Evolutionary conservation across 2,329 filamentous ascomycete species (phyloP), one percentile per base, ranked within the genome.

Genomic region (Thermoascus crustaceus): DNA sequence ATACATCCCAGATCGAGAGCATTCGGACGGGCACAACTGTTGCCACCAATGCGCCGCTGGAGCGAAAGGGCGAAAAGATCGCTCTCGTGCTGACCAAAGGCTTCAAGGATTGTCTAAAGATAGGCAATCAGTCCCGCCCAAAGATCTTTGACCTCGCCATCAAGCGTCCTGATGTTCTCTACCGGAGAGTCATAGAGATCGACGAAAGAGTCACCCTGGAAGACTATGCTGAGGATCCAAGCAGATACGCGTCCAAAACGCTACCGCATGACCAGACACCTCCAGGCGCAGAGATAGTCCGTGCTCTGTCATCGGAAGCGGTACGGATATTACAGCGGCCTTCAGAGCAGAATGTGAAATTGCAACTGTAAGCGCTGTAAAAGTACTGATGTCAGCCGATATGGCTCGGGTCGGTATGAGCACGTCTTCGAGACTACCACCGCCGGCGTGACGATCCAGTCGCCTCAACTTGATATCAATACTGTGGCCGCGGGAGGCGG

Each of bases 21-120:
- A 94, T 95, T 56, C 81, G 88, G 31, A 95, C 95, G 88, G 88
- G 88, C 29, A 95, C 88, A 1, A 95, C 88, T 0, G 87, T 95
- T 8, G 88, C 88, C 7, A 95, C 88, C 1, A 95, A 95, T 58
- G 88, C 88, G 0, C 64, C 95, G 37, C 71, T 95, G 2, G 88
- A 95, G 61, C 72, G 88, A 39, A 94, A 94, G 60, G 88, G 88
- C 31, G 87, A 94, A 64, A 78, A 77, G 48, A 89, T 91, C 54
- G 87, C 85, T 9, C 73, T 95, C 60, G 77, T 94, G 1, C 85
- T 93, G 7, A 94, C 85, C 1, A 80, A 79, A 46, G 88, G 88
- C 0, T 94, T 94, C 68, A 80, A 78, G 47, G 87, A 95, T 58
- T 93, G 85, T 48, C 67, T 94, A 16, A 74, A 80, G 34, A 95